Conservation (phyloP, 2,329 filamentous ascomycete species). For the Paraphoma chrysanthemicola region DNA sequence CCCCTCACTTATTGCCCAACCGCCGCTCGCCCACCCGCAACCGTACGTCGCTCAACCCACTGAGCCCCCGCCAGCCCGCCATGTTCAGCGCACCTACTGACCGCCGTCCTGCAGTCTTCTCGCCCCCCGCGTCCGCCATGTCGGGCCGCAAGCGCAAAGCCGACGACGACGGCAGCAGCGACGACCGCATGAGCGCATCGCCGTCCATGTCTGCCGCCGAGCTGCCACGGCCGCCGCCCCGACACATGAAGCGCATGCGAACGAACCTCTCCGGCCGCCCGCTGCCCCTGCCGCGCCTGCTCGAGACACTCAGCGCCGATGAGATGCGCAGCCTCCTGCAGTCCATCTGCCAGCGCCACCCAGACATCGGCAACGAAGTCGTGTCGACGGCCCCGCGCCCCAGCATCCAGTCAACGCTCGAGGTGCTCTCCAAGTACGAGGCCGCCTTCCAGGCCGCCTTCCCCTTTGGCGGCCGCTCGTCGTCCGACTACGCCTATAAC, state of each 20-base stretch:
- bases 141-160: slow-evolving; percentile 83
- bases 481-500: slow-evolving; percentile 94
- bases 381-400: slow-evolving; percentile 85
- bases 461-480: slow-evolving; percentile 82
- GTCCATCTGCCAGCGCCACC: slow-evolving; percentile 88
- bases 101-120: slow-evolving; percentile 33
- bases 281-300: slow-evolving; percentile 74
- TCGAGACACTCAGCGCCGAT: slow-evolving; percentile 88
- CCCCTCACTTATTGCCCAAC: slow-evolving; percentile 67
- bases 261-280: slow-evolving; percentile 74
- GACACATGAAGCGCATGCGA: slow-evolving; percentile 63
- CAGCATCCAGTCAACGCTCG: slow-evolving; percentile 78
- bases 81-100: slow-evolving; percentile 15
- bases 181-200: slow-evolving; percentile 89
- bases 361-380: slow-evolving; percentile 84
- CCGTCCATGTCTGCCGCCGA: slow-evolving; percentile 82
- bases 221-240: slow-evolving; percentile 69
- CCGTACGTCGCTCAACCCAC: slow-evolving; percentile 55
- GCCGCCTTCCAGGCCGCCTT: slow-evolving; percentile 78
- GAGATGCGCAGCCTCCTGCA: slow-evolving; percentile 87
- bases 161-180: slow-evolving; percentile 68
- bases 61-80: not conserved
- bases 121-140: slow-evolving; percentile 50
- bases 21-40: slow-evolving; percentile 66
- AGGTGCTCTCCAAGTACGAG: slow-evolving; percentile 84